phyloP scores from a whole-genome alignment of 2,329 filamentous ascomycete genomes.

The Penicillium olsonii region DNA sequence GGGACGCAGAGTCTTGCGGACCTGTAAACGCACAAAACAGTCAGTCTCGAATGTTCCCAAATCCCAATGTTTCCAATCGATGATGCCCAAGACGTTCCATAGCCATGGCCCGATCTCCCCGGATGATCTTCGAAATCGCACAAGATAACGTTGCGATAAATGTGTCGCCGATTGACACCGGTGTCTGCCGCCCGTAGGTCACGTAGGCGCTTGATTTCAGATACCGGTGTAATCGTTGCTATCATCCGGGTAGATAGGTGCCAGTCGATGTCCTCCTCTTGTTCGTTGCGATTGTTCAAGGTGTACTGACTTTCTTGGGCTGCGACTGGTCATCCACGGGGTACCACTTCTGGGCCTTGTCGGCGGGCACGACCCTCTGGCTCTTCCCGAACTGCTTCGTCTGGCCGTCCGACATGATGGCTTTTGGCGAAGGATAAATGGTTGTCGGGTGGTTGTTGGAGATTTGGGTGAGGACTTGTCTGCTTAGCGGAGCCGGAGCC shows the following conservation, averaged over 20 bases:
- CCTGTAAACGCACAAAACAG: conserved; percentile 56
- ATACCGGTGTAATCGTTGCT: conserved; percentile 33
- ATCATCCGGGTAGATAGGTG: conserved; percentile 27
- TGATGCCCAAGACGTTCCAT: conserved; percentile 2
- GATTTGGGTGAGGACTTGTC: conserved; percentile 42
- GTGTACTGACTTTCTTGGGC: conserved; percentile 86
- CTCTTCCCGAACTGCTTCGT: conserved; percentile 98
- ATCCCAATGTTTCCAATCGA: conserved; percentile 10
- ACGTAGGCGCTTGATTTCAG: conserved; percentile 16
- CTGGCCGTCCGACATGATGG: conserved; percentile 62
- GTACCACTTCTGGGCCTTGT: conserved; percentile 99
- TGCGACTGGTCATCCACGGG: conserved; percentile 86
- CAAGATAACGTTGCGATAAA: conserved; percentile 7
- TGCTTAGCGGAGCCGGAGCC: conserved; percentile 39
- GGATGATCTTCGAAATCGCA: conserved; percentile 12
- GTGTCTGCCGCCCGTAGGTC: conserved; percentile 17
- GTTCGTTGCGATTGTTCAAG: conserved; percentile 21
- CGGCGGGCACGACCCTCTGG: conserved; percentile 82
- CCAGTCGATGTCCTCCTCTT: conserved; percentile 27
- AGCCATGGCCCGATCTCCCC: conserved; percentile 8
- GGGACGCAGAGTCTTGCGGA: conserved; percentile 89
- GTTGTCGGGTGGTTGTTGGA: conserved; percentile 48
- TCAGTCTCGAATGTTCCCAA: conserved; percentile 22
- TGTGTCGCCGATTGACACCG: conserved; percentile 22
- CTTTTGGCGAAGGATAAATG: conserved; percentile 45